Percentiles rank a stretch among this genome's conserved stretches.
phyloP scores from a whole-genome alignment of 805 yeast species.

The Kodamaea neixiangensis region DNA sequence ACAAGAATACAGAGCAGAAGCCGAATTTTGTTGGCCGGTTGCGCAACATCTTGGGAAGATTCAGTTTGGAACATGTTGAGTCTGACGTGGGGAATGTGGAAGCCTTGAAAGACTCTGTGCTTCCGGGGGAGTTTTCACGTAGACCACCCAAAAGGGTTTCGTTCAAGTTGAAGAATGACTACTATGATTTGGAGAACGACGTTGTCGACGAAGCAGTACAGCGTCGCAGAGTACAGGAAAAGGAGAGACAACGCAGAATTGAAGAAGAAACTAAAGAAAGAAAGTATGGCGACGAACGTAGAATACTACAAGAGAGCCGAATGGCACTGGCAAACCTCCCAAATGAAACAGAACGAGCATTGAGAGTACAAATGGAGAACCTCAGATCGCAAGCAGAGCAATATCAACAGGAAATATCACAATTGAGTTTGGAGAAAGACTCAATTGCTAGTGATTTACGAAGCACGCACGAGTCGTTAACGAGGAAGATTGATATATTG shows the following conservation, averaged over 20 bases:
- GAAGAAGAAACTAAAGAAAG: neutral
- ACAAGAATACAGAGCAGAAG: constrained; percentile 4
- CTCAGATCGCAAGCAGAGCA: neutral
- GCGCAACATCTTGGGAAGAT: constrained; percentile 15
- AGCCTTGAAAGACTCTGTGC: constrained; percentile 18
- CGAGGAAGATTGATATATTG: neutral
- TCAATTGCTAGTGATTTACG: neutral
- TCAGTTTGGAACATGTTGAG: constrained; percentile 16
- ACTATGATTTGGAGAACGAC: constrained; percentile 15
- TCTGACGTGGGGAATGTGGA: constrained; percentile 17
- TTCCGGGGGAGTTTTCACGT: neutral
- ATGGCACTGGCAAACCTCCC: neutral
- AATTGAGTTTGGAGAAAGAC: neutral
- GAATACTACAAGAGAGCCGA: neutral
- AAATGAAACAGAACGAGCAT: neutral
- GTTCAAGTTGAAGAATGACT: constrained; percentile 12
- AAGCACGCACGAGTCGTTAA: neutral
- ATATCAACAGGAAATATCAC: neutral
- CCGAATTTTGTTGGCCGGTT: constrained; percentile 13
- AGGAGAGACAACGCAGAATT: neutral
- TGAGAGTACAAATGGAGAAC: neutral
- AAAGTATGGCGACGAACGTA: neutral
- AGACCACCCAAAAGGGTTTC: constrained; percentile 16
- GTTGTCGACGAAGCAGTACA: constrained; percentile 16
- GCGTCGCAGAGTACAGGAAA: neutral